These are phyloP conservation scores for Ascochyta pisi DNA, from an alignment of 2,329 filamentous ascomycete species.

Conservation along the genomic window DNA sequence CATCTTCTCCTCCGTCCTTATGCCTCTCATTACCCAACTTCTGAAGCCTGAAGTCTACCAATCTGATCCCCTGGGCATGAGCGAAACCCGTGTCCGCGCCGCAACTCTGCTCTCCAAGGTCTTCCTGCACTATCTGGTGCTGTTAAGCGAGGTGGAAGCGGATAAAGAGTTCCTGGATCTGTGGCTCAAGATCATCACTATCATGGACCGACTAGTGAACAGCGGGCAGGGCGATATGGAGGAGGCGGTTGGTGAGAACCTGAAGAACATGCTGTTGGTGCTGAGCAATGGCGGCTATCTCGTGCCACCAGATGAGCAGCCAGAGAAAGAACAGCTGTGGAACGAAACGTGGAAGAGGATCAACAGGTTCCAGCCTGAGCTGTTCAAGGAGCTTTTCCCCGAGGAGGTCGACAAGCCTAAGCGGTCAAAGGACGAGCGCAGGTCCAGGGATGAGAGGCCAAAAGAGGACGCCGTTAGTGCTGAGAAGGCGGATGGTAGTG, in stretches of 20 bases:
- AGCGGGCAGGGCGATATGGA: conserved; percentile 93
- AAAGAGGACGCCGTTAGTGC: conserved; percentile 11
- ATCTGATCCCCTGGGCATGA: conserved; percentile 90
- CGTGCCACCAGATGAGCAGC: conserved; percentile 67
- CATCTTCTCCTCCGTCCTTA: conserved; percentile 92
- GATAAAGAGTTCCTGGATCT: conserved; percentile 90
- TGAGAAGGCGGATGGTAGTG: conserved; percentile 13
- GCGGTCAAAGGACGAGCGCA: conserved; percentile 27
- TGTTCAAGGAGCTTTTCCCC: conserved; percentile 67
- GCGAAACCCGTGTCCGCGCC: conserved; percentile 89
- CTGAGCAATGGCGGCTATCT: conserved; percentile 91
- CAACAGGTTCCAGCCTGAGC: conserved; percentile 65
- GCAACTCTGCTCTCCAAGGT: conserved; percentile 93
- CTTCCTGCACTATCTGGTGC: conserved; percentile 89
- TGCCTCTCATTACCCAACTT: conserved; percentile 85
- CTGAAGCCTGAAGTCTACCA: conserved; percentile 95
- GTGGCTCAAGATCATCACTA: conserved; percentile 90
- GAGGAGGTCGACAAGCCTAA: conserved; percentile 48
- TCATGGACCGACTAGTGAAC: conserved; percentile 96
- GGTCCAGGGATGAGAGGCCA: conserved; percentile 21
- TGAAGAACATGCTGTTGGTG: conserved; percentile 95
- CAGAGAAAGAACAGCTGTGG: conserved; percentile 63
- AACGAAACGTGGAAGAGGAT: conserved; percentile 66
- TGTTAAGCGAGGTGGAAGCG: conserved; percentile 82
- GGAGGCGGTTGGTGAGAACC: conserved; percentile 91